Percentiles rank a stretch among this genome's conserved stretches.
phyloP scores from a whole-genome alignment of 306 rosid genomes.

The Cyamopsis tetragonoloba region DNA sequence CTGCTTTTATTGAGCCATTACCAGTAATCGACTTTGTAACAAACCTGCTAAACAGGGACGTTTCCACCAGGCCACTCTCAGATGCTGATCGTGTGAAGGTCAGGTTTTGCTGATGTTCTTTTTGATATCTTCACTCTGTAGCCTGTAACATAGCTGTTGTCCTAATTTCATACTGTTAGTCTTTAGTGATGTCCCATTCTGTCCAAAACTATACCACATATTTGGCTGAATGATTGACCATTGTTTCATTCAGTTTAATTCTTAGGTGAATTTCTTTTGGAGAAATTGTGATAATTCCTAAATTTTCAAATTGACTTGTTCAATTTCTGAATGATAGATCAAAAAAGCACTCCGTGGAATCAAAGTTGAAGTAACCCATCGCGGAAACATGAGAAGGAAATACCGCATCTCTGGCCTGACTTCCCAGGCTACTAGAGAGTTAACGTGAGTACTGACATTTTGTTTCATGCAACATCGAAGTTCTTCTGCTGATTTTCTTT shows the following conservation, averaged over 20 bases:
- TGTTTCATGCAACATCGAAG: not conserved
- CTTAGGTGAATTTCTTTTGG: not conserved
- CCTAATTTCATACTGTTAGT: not conserved
- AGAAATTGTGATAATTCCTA: not conserved
- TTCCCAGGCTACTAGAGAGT: conserved; percentile 85
- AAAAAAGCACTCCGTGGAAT: conserved; percentile 95
- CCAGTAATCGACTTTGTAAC: conserved; percentile 87
- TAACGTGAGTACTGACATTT: conserved; percentile 54
- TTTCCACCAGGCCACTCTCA: conserved; percentile 65
- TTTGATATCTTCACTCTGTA: not conserved
- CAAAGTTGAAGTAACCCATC: conserved; percentile 93
- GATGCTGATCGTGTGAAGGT: conserved; percentile 97
- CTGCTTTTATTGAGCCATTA: conserved; percentile 92
- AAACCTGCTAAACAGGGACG: conserved; percentile 80
- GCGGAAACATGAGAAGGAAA: conserved; percentile 92
- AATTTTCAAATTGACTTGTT: not conserved
- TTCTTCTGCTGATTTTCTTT: conserved; percentile 1
- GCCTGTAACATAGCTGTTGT: not conserved
- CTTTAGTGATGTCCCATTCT: not conserved
- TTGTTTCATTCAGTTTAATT: not conserved
- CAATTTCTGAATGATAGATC: conserved; percentile 44
- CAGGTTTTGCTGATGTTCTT: conserved; percentile 9
- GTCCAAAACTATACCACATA: too few relatives aligned
- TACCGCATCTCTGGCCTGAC: conserved; percentile 93
- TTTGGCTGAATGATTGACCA: not conserved